Base-by-base conservation (phyloP, 371 early-diverging fungal species). In the Mucor piriformis region DNA sequence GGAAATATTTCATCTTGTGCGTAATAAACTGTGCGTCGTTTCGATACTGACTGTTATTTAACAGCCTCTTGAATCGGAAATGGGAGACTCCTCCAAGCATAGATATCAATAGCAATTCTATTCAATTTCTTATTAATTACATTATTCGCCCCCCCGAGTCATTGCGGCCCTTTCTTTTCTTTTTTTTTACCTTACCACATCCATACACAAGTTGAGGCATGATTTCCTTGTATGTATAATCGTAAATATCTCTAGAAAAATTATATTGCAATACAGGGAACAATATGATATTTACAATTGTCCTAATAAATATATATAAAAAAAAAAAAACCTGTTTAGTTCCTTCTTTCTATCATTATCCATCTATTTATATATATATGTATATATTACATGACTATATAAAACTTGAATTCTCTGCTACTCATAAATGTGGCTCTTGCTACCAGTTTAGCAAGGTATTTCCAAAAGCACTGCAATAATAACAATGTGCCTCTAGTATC, bases 401-500 rank as follows among this genome's bases (percentile, higher is more conserved):
- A 80, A 46, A 76, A 57, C 40, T 66, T 63, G 40, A 81, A 82
- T 51, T 82, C 83, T 35, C 66, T 72, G 25, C 81, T 81, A 44
- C 75, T 72, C 79, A 82, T 82, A 27, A 82, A 81, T 21, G 65
- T 70, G 24, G 67, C 70, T 48, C 68, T 61, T 35, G 77, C 79
- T 10, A 82, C 81, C 6, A 77, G 56, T 16, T 80, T 78, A 16
- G 77, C 72, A n/a, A 81, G 57, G 25, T 82, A 82, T 38, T 81
- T 79, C 83, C 83, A 82, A 54, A 82, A 82, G 38, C 81, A 78
- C 66, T 82, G 83, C 11, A 82, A 51, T 16, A 82, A 51, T 11
- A 79, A 59, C 8, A 82, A 50, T 8, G 76, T 81, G 7, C 79
- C 75, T 27, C 80, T 79, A n/a, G n/a, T n/a, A n/a, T n/a, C n/a